Base-by-base conservation (phyloP, 495 filamentous ascomycete genomes). In the Melanomma pulvis-pyrius region DNA sequence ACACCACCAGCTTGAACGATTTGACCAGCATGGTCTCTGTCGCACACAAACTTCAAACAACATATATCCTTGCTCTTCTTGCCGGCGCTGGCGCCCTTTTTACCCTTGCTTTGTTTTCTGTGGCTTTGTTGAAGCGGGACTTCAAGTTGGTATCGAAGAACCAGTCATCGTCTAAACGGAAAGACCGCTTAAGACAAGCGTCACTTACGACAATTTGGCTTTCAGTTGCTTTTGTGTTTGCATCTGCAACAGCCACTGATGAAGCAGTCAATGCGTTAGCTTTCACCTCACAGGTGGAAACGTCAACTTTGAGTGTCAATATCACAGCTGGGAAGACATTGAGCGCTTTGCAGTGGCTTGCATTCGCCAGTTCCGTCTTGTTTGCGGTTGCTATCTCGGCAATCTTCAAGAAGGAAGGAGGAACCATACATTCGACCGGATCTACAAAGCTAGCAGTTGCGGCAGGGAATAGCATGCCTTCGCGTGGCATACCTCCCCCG, bases 31-130 rank as follows among this genome's bases (percentile, higher is more conserved):
- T 52, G 49, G 29, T 39, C 15, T 19, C 29, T 15, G n/a, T n/a
- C n/a, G n/a, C n/a, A n/a, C n/a, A n/a, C n/a, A 56, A 2, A n/a
- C 25, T 56, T 36, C 53, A 56, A 28, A 32, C 53, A n/a, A 56
- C 8, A 36, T 19, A 34, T 21, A 39, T 56, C 26, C 2, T 36
- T 39, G 53, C 3, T 34, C 29, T 56, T 39, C 17, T 36, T 15
- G 22, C 9, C 28, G 53, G 53, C 30, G 53, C 53, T 56, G 53
- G 11, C 34, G 53, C 34, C 3, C 25, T 56, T 8, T 56, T 36
- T 24, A 17, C 22, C 19, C 12, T 56, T 26, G 34, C 24, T 28
- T 7, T 56, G 2, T 2, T 56, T 26, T 56, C 34, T 24, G 19
- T 56, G 6, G 29, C 29, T 15, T n/a, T 56, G 1, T 21, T 56